Base-by-base conservation (phyloP, 2,329 filamentous ascomycete genomes). In the Alternaria alternata region DNA sequence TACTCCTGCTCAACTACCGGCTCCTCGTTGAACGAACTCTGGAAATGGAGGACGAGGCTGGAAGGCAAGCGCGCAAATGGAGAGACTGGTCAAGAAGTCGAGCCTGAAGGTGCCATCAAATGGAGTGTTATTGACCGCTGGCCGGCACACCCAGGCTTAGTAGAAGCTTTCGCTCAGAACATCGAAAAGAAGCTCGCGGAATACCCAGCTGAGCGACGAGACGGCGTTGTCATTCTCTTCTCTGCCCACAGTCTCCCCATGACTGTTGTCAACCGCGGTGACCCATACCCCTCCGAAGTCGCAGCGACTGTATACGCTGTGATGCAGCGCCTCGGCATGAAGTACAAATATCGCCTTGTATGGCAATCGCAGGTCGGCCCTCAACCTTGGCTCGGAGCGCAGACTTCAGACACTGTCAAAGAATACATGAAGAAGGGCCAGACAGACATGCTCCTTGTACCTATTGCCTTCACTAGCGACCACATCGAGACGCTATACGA, bases 311-410 rank as follows among this genome's bases (percentile, higher is more conserved):
- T 98, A 8, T 90, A 97, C 75, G 94, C 94, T 3, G 94, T 99
- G n/a, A 97, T 97, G 91, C 88, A 96, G 76, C 87, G 92, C 49
- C 85, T 99, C 14, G 90, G 89, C 32, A 93, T 95, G 80, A 90
- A 88, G 62, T 95, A 99, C 81, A 92, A 91, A 6, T 98, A 97
- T 81, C 89, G 95, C 55, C 85, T 99, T 18, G 95, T 94, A 74
- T 99, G 95, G 95, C 95, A 99, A 79, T 97, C 94, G 5, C 95
- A 99, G 80, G 95, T 99, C 64, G 95, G 96, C 7, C 95, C 96
- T 0, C 92, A 90, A 28, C 91, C 95, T 20, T 99, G 95, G 95
- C 85, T 99, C 8, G 95, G 95, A 22, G 94, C 95, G 11, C 95
- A 99, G 79, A 99, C 95, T 0, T 89, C 90, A 61, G 88, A 90